A percentile compares a stretch with the other conserved stretches of the same genome.
Conservation (phyloP, 1,139 yeast genomes). For the Sugiyamaella grinbergsii region DNA sequence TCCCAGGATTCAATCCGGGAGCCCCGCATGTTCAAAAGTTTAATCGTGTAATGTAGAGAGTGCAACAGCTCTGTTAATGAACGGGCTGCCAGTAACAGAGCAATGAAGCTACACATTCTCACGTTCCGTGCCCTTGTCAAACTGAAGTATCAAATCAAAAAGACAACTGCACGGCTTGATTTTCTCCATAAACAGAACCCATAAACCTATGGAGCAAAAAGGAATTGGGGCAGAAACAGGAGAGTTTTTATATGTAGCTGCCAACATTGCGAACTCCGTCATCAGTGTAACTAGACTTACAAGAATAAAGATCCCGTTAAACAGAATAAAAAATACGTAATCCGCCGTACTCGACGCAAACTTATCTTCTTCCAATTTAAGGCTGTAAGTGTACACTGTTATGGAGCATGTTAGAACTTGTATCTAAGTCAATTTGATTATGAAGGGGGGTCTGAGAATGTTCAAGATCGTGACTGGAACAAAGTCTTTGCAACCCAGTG, state of each 20-base stretch:
- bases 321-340: constrained; percentile 39
- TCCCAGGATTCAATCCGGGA: too few relatives aligned
- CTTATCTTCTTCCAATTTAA: constrained; percentile 39
- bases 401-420: constrained; percentile 4
- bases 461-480: not conserved
- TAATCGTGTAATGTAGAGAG: constrained; percentile 26
- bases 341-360: constrained; percentile 38
- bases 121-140: constrained; percentile 35
- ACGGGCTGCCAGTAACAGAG: constrained; percentile 1
- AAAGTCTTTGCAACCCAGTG: not conserved
- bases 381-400: constrained; percentile 40
- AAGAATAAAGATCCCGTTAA: constrained; percentile 37
- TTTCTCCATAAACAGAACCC: constrained; percentile 44
- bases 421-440: not conserved
- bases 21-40: too few relatives aligned
- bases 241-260: constrained; percentile 28
- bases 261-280: not conserved
- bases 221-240: constrained; percentile 42
- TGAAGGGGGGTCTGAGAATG: not conserved
- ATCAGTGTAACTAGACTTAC: constrained; percentile 31
- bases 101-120: constrained; percentile 26
- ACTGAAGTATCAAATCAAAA: constrained; percentile 36
- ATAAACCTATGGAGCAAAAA: constrained; percentile 34
- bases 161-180: constrained; percentile 32
- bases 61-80: constrained; percentile 15